These are phyloP conservation scores for Mycena indigotica DNA, from an alignment of 768 basidiomycete genomes.

Conservation along the genomic window DNA sequence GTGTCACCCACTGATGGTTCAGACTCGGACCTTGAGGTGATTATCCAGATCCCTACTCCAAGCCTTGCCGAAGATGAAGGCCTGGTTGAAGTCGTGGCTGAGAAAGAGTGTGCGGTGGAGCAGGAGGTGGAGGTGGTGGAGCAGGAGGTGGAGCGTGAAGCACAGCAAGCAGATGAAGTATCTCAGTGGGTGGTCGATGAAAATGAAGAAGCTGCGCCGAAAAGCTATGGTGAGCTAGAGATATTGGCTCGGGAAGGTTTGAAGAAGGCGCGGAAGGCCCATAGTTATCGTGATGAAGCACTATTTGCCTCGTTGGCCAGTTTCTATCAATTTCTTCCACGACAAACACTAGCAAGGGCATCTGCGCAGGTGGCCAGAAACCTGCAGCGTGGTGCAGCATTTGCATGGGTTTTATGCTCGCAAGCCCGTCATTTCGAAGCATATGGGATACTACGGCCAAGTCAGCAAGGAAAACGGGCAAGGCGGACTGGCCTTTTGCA, in stretches of 20 bases:
- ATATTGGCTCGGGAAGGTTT: not conserved
- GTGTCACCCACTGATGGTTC: not conserved
- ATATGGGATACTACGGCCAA: not conserved
- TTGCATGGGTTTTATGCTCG: slow-evolving; percentile 1
- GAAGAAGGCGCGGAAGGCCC: not conserved
- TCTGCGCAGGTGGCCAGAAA: slow-evolving; percentile 1
- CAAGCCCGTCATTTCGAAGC: slow-evolving; percentile 7
- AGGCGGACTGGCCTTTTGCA: not conserved
- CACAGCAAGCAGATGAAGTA: not conserved
- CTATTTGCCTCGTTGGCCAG: slow-evolving; percentile 3
- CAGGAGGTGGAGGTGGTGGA: not conserved
- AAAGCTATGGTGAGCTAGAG: not conserved
- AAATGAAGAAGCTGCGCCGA: slow-evolving; percentile 5
- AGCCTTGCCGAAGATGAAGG: not conserved
- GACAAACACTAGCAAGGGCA: not conserved
- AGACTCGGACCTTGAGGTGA: not conserved
- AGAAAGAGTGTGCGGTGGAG: not conserved
- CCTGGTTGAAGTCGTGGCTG: not conserved
- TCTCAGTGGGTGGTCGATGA: slow-evolving; percentile 4
- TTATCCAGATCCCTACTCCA: not conserved
- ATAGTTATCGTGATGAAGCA: not conserved
- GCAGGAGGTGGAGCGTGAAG: not conserved
- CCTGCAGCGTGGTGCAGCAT: not conserved
- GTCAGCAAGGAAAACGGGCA: slow-evolving; percentile 1
- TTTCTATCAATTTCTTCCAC: slow-evolving; percentile 6